A percentile compares a stretch with the other conserved stretches of the same genome.
phyloP scores from a whole-genome alignment of 148 eudicot genomes.

The Vaccinium vitisidaea region DNA sequence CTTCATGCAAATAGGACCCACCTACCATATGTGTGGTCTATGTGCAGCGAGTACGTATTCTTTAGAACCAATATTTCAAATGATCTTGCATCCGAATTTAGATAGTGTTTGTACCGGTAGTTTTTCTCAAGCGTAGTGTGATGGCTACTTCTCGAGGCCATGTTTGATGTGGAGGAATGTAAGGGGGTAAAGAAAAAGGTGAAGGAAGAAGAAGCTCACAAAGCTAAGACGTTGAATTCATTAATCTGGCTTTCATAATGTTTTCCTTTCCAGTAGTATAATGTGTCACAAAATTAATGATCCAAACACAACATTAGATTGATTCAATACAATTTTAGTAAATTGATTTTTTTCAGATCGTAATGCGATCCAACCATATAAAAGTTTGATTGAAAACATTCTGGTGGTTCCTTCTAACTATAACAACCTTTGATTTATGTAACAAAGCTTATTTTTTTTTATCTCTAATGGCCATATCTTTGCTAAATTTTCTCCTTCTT shows the following conservation, averaged over 20 bases:
- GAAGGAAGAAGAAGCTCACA: not conserved
- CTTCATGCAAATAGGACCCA: constrained; percentile 93
- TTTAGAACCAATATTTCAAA: not conserved
- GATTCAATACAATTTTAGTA: not conserved
- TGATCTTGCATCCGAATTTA: not conserved
- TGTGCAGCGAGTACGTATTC: constrained; percentile 74
- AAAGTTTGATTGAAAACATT: not conserved
- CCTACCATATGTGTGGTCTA: constrained; percentile 78
- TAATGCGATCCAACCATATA: not conserved
- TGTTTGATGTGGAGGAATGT: not conserved
- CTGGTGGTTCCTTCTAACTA: not conserved
- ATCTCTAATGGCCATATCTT: not conserved
- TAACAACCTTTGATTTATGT: not conserved
- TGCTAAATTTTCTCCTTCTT: not conserved
- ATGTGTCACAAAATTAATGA: not conserved
- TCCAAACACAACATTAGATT: not conserved
- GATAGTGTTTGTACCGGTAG: not conserved
- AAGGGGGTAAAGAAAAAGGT: not conserved
- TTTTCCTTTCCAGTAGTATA: not conserved
- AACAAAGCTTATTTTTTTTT: not conserved
- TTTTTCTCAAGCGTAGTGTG: not conserved
- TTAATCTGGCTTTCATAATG: not conserved
- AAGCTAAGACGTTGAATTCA: not conserved
- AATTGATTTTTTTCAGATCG: not conserved
- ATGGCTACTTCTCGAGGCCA: not conserved